Evolutionary conservation across 2,329 filamentous ascomycete species (phyloP), one percentile per base, ranked within the genome.

Genomic region (Diaporthe vaccinii): DNA sequence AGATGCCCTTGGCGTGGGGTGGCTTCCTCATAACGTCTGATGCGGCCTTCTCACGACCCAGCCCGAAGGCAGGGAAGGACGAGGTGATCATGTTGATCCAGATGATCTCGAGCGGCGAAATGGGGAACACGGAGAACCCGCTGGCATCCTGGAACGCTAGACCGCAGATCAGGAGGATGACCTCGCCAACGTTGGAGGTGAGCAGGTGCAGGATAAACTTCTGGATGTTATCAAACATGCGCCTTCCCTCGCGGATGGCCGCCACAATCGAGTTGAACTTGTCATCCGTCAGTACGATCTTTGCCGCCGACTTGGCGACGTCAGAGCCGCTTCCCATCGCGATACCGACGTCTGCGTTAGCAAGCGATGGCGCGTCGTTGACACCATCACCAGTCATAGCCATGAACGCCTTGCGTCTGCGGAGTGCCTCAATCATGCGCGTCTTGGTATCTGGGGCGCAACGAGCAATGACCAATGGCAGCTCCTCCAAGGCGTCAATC

Each of bases 61-160:
- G 90, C 58, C 95, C 95, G 86, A 98, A 97, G 75, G 96, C 95
- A 1, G 95, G 95, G 83, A 97, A 91, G 1, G 93, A 94, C 55
- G 94, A 96, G 0, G 95, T 98, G 73, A 97, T 90, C 93, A 98
- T 96, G 84, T 98, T 98, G 83, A 98, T 95, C 95, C 95, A 98
- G 75, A 98, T 90, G 77, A 98, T 96, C 80, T 98, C 93, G 15
- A 98, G 91, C 0, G 95, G 95, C 0, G 94, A 92, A 59, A 98
- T 90, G 6, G 95, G 95, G 83, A 97, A 98, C 14, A 98, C 95
- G 0, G 95, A 97, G 76, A 94, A 89, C 12, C 90, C 89, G 14
- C 87, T 86, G 3, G 84, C 78, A 81, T 98, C 95, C 80, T 95
- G 93, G 86, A 98, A 97, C 0, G 89, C 93, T 5, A 98, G 90